phyloP scores from a whole-genome alignment of 768 basidiomycete genomes.

The Filobasidium floriforme region DNA sequence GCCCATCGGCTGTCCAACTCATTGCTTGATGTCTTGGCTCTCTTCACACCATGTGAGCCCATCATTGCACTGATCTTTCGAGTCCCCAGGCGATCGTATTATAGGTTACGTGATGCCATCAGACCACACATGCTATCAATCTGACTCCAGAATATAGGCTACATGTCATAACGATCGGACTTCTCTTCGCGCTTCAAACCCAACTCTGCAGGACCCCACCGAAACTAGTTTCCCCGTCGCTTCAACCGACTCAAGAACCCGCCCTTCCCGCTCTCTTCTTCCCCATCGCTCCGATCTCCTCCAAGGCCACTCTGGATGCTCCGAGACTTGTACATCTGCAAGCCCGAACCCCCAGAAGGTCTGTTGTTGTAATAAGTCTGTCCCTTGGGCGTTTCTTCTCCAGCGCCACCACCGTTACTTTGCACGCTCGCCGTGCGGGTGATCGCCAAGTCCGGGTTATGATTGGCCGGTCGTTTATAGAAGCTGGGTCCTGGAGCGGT shows the following conservation, averaged over 20 bases:
- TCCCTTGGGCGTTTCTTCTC: slow-evolving; percentile 15
- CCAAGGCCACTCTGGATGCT: background rate
- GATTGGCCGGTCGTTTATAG: slow-evolving; percentile 13
- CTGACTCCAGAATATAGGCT: too few species aligned
- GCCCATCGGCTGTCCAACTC: too few species aligned
- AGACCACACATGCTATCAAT: too few species aligned
- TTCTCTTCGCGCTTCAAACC: too few species aligned
- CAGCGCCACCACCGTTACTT: slow-evolving; percentile 14
- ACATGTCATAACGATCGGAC: too few species aligned
- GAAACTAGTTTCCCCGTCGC: background rate
- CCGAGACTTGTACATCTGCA: background rate
- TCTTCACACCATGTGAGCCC: too few species aligned
- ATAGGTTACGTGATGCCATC: too few species aligned
- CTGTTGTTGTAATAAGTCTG: slow-evolving; percentile 14
- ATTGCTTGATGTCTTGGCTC: too few species aligned
- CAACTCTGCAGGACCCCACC: too few species aligned
- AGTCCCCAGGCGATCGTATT: too few species aligned
- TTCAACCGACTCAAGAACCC: slow-evolving; percentile 4
- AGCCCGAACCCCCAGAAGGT: background rate
- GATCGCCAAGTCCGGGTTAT: slow-evolving; percentile 12
- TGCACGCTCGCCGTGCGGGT: slow-evolving; percentile 10
- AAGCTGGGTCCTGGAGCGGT: slow-evolving; percentile 32
- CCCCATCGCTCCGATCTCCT: background rate
- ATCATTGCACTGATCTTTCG: too few species aligned
- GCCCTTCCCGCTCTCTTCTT: background rate